Evolutionary conservation across 371 early-diverging fungal genomes (phyloP), one percentile per base, ranked within the genome.

Genomic region (Rhizopus stolonifer): DNA sequence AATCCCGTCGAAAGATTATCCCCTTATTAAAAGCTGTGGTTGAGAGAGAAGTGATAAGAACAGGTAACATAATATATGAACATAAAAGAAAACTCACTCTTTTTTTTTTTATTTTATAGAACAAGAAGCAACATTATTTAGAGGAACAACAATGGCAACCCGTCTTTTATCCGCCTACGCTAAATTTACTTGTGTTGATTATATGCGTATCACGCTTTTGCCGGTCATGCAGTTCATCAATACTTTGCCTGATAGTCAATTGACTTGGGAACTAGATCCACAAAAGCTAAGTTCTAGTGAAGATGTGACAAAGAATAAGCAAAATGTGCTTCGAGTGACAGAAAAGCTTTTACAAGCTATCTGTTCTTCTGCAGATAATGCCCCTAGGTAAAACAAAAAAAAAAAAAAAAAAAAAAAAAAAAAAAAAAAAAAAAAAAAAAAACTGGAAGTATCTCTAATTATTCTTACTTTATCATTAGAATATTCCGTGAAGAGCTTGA

Each of bases 101-200:
- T 34, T 21, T 9, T 9, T 18, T n/a, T 36, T n/a, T 36, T 36
- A 52, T 62, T 58, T 60, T 49, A 53, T 65, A 52, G 93, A 89
- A 48, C 79, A 85, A 56, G 89, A 92, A 31, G 77, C 93, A 1
- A 90, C 90, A 49, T 65, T 97, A 43, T 95, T 97, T 80, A 83
- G 98, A 23, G 81, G 93, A 32, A 95, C 95, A 60, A 88, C 90
- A 18, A 88, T 96, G 72, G 89, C 95, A 1, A 94, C 94, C 0
- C 80, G 90, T 6, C 69, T 96, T 13, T 63, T 97, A 54, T 87
- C 92, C 0, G 74, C 84, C 19, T 92, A 83, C 59, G 90, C 90
- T 23, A 88, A 87, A 62, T 63, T 75, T 26, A 77, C 90, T 10
- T 95, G 95, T 21, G 66, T 76, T 4, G 90, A 87, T 19, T 97